Percentiles rank a stretch among this genome's conserved stretches.
These are phyloP conservation scores for Boletus reticulatus DNA, from an alignment of 768 basidiomycete genomes.

Conservation along the genomic window DNA sequence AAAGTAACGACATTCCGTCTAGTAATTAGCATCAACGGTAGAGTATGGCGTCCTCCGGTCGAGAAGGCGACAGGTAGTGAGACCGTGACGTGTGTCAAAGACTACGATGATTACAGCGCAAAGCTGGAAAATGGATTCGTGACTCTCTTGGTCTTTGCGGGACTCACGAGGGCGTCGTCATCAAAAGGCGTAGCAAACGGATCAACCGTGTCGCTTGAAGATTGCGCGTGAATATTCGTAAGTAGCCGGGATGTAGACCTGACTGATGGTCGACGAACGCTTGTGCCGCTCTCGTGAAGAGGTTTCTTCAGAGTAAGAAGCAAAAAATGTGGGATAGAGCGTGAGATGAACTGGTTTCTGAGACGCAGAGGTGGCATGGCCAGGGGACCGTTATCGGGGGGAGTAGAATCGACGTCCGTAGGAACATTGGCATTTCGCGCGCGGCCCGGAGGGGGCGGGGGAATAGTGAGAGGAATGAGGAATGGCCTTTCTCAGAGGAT, in stretches of 20 bases:
- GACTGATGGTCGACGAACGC: slow-evolving; percentile 23
- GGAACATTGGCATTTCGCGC: slow-evolving; percentile 37
- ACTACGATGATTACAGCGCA: slow-evolving; percentile 28
- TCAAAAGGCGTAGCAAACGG: slow-evolving; percentile 83
- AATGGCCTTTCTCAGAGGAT: slow-evolving; percentile 26
- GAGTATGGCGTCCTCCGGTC: slow-evolving; percentile 6
- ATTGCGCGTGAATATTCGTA: slow-evolving; percentile 41
- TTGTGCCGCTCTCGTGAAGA: slow-evolving; percentile 17
- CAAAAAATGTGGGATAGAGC: slow-evolving; percentile 15
- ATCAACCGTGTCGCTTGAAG: slow-evolving; percentile 33
- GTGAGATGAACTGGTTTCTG: slow-evolving; percentile 17
- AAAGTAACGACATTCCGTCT: too few species aligned
- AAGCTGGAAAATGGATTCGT: slow-evolving; percentile 51
- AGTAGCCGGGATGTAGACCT: slow-evolving; percentile 44
- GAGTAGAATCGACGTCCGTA: slow-evolving; percentile 31
- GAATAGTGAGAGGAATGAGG: slow-evolving; percentile 37
- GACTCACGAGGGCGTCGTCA: slow-evolving; percentile 51
- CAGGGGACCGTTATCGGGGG: slow-evolving; percentile 24
- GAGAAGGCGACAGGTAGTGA: neutral
- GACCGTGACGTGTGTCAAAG: neutral
- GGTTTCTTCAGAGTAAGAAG: slow-evolving; percentile 2
- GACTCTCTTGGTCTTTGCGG: slow-evolving; percentile 40
- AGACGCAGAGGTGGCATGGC: slow-evolving; percentile 33
- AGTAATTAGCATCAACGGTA: slow-evolving; percentile 14
- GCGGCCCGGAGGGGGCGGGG: slow-evolving; percentile 31